Conservation (phyloP, 768 basidiomycete genomes). For the Russula sp. region DNA sequence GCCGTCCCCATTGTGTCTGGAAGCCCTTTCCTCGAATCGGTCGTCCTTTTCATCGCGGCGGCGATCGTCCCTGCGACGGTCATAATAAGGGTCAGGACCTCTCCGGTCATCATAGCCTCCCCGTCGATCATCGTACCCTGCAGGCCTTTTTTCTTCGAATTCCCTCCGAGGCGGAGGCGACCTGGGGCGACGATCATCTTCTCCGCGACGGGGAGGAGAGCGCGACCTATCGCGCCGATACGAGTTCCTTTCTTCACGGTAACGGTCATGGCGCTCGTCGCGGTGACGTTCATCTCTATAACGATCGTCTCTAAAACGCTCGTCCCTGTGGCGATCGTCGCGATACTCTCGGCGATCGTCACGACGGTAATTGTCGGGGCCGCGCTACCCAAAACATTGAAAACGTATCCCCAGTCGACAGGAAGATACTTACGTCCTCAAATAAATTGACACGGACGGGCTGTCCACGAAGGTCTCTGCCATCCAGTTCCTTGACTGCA, state of each 20-base stretch:
- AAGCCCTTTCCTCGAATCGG: constrained; percentile 63
- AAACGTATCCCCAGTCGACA: constrained; percentile 12
- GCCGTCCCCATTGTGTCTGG: constrained; percentile 76
- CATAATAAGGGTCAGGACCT: constrained; percentile 81
- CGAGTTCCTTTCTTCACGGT: constrained; percentile 41
- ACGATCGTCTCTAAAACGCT: constrained; percentile 36
- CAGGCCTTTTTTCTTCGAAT: constrained; percentile 78
- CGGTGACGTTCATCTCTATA: constrained; percentile 53
- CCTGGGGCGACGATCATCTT: constrained; percentile 78
- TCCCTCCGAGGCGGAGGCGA: constrained; percentile 79
- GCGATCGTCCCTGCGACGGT: constrained; percentile 77
- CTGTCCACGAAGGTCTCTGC: constrained; percentile 81
- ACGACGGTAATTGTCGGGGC: constrained; percentile 69
- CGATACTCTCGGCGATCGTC: constrained; percentile 65
- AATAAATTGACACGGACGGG: constrained; percentile 66
- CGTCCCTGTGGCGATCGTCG: constrained; percentile 33
- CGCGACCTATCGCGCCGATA: constrained; percentile 77
- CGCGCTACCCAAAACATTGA: constrained; percentile 42
- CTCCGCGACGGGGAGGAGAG: constrained; percentile 66
- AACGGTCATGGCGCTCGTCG: constrained; percentile 32
- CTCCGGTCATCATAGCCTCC: constrained; percentile 77
- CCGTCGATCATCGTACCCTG: constrained; percentile 90
- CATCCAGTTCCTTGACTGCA: constrained; percentile 83
- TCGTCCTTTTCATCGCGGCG: constrained; percentile 84
- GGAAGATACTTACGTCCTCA: constrained; percentile 45